These are phyloP conservation scores for Pythium coloratum DNA, from an alignment of 352 stramenopile genomes.

Conservation along the genomic window DNA sequence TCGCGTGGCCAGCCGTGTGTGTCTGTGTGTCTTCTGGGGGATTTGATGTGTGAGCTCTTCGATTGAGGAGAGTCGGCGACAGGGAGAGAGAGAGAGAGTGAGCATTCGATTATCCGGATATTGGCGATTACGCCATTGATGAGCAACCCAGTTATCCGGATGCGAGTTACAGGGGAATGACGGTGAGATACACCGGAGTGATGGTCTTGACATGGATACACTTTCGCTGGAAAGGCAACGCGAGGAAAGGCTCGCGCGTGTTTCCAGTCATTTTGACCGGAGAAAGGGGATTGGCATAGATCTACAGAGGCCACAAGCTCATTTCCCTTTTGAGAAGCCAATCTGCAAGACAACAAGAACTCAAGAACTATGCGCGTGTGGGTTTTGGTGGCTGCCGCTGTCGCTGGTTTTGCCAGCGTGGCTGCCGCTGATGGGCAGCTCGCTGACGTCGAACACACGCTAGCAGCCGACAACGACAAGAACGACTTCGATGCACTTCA, in stretches of 20 bases:
- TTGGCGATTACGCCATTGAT: neutral
- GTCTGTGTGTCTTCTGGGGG: neutral
- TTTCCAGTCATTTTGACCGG: neutral
- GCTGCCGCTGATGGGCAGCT: neutral
- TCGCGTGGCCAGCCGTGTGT: conserved; percentile 2
- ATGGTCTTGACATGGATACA: conserved; percentile 7
- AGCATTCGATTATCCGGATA: conserved; percentile 11
- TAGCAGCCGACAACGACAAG: neutral
- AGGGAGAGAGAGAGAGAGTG: neutral
- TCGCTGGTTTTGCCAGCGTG: neutral
- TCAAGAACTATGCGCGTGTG: neutral
- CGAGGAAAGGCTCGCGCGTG: neutral
- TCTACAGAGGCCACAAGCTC: too few relatives aligned
- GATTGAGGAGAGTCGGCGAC: neutral
- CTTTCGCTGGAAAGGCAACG: conserved; percentile 1
- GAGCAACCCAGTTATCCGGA: conserved; percentile 11
- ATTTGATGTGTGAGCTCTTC: conserved; percentile 11
- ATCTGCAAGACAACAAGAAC: neutral
- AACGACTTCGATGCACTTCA: neutral
- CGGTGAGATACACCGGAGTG: neutral
- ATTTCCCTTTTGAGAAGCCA: too few relatives aligned
- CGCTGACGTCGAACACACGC: neutral
- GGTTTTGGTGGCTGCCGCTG: neutral
- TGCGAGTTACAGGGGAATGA: conserved; percentile 3
- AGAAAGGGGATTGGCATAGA: neutral